Evolutionary conservation across 2,329 filamentous ascomycete genomes (phyloP).

Genomic region (Eutypa lata): DNA sequence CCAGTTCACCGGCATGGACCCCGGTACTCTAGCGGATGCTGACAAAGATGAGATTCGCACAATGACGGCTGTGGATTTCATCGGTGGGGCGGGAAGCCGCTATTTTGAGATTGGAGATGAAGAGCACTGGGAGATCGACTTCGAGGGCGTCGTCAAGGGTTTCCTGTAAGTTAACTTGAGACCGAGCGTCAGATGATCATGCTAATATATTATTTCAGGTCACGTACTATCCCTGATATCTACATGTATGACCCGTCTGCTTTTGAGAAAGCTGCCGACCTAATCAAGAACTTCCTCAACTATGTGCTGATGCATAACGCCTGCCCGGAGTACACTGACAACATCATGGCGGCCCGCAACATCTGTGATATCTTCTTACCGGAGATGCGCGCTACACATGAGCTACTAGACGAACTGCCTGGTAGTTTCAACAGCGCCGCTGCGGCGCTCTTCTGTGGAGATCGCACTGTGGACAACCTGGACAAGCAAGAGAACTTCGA

Average conservation of each 20-base stretch:
- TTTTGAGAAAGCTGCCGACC: conserved; percentile 59
- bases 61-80: conserved; percentile 60
- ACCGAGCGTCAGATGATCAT: background rate
- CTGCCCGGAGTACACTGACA: conserved; percentile 72
- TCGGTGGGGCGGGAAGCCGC: conserved; percentile 41
- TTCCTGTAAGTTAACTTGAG: conserved; percentile 62
- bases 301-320: conserved; percentile 84
- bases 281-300: conserved; percentile 82
- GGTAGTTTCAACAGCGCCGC: conserved; percentile 80
- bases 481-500: conserved; percentile 36
- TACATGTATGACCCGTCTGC: conserved; percentile 53
- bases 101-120: conserved; percentile 50
- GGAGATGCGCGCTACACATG: conserved; percentile 62
- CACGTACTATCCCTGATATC: conserved; percentile 52
- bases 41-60: conserved; percentile 63
- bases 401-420: conserved; percentile 56
- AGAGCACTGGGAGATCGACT: conserved; percentile 75
- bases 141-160: conserved; percentile 70
- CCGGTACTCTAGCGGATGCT: conserved; percentile 49
- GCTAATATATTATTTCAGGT: conserved; percentile 34
- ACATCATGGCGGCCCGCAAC: conserved; percentile 63
- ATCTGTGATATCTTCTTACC: conserved; percentile 64
- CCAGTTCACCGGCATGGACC: conserved; percentile 59
- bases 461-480: conserved; percentile 17
- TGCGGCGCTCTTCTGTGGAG: conserved; percentile 59